phyloP scores from a whole-genome alignment of 2,329 filamentous ascomycete genomes.

The Botrytis byssoidea region DNA sequence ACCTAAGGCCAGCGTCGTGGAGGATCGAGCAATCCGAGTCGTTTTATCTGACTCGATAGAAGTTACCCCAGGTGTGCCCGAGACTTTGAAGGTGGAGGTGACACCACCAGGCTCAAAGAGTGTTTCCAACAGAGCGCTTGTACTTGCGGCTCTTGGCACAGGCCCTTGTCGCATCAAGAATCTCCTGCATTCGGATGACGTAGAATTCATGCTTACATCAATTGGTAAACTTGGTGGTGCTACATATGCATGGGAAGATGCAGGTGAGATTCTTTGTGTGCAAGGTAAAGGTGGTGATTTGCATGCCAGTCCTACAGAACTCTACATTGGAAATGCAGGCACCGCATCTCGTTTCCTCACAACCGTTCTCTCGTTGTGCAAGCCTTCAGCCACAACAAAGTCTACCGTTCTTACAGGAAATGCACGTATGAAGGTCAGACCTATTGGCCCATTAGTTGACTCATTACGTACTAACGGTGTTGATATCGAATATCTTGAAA shows the following conservation, averaged over 20 bases:
- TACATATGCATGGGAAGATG: conserved; percentile 89
- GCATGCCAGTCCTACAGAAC: conserved; percentile 68
- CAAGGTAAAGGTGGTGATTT: conserved; percentile 87
- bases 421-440: conserved; percentile 90
- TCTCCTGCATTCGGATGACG: conserved; percentile 92
- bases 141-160: conserved; percentile 86
- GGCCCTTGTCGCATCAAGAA: conserved; percentile 89
- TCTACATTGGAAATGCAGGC: conserved; percentile 95
- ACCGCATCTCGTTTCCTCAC: conserved; percentile 95
- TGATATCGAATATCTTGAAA: conserved; percentile 81
- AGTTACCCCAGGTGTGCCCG: conserved; percentile 70
- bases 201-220: conserved; percentile 95
- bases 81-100: conserved; percentile 67
- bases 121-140: conserved; percentile 90
- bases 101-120: conserved; percentile 95
- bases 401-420: conserved; percentile 89
- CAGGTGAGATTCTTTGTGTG: conserved; percentile 86
- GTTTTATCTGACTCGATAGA: conserved; percentile 77
- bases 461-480: conserved; percentile 85
- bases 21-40: conserved; percentile 78
- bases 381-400: conserved; percentile 55
- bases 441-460: conserved; percentile 90
- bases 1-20: conserved; percentile 83
- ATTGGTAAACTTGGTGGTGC: conserved; percentile 81
- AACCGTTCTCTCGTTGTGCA: conserved; percentile 82